These are phyloP conservation scores for Teratosphaeria epicoccoides DNA, from an alignment of 2,329 filamentous ascomycete genomes.

Conservation along the genomic window DNA sequence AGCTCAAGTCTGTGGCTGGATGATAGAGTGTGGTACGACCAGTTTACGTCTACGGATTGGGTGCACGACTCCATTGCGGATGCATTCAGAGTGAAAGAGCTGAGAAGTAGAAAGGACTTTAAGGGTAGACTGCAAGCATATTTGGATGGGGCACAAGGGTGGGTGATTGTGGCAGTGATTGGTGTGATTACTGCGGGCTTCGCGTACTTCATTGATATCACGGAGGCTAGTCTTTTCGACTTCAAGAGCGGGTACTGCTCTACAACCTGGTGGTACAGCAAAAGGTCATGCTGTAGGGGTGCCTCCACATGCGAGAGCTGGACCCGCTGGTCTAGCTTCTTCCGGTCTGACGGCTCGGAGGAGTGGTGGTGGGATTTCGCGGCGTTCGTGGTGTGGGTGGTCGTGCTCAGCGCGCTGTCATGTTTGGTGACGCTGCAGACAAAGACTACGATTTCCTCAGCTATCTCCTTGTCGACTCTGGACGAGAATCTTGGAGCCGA, in stretches of 20 bases:
- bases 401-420: slow-evolving; percentile 58
- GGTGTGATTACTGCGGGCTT: slow-evolving; percentile 74
- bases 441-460: slow-evolving; percentile 88
- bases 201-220: slow-evolving; percentile 81
- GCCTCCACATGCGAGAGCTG: slow-evolving; percentile 48
- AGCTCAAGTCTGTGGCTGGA: slow-evolving; percentile 60
- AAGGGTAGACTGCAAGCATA: slow-evolving; percentile 65
- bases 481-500: slow-evolving; percentile 85
- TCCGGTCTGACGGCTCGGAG: slow-evolving; percentile 38
- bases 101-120: slow-evolving; percentile 72
- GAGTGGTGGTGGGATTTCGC: slow-evolving; percentile 57
- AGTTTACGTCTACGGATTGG: slow-evolving; percentile 96
- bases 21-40: slow-evolving; percentile 95
- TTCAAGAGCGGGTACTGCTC: slow-evolving; percentile 83
- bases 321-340: slow-evolving; percentile 51
- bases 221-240: slow-evolving; percentile 77
- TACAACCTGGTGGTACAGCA: slow-evolving; percentile 58
- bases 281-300: slow-evolving; percentile 54
- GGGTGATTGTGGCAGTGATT: slow-evolving; percentile 84
- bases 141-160: slow-evolving; percentile 84
- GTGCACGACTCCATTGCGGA: slow-evolving; percentile 95
- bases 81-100: slow-evolving; percentile 73
- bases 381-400: slow-evolving; percentile 62
- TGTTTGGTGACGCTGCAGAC: slow-evolving; percentile 77
- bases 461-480: slow-evolving; percentile 73